Evolutionary conservation across 495 filamentous ascomycete genomes (phyloP).

Genomic region (Lophiotrema nucula): DNA sequence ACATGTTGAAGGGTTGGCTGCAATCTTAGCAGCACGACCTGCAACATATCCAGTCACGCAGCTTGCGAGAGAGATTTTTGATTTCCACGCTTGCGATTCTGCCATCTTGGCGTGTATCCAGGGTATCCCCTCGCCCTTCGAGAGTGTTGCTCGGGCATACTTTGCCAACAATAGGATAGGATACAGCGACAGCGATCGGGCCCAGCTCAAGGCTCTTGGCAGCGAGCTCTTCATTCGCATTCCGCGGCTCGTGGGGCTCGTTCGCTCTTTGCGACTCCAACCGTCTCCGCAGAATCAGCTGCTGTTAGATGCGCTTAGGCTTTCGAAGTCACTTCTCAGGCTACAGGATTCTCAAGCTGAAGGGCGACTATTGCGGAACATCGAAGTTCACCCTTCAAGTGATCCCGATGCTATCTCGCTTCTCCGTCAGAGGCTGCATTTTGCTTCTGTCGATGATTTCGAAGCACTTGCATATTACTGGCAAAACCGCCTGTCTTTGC

Average conservation of each 20-base stretch:
- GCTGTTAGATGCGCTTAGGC: conserved; percentile 4
- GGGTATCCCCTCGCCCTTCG: conserved; percentile 2
- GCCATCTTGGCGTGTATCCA: conserved; percentile 11
- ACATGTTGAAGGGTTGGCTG: conserved; percentile 6
- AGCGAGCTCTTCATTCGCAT: conserved; percentile 11
- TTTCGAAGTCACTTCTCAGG: conserved; percentile 10
- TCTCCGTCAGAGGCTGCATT: conserved; percentile 10
- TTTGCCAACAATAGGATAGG: conserved; percentile 6
- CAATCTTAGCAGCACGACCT: conserved; percentile 8
- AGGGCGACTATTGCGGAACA: conserved; percentile 4
- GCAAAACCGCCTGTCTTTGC: not conserved
- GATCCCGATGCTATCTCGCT: not conserved
- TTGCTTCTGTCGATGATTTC: conserved; percentile 9
- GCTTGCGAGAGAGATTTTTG: conserved; percentile 14
- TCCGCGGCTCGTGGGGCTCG: conserved; percentile 13
- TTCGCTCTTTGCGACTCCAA: conserved; percentile 4
- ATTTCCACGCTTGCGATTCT: conserved; percentile 11
- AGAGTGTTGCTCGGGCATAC: conserved; percentile 4
- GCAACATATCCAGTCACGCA: conserved; percentile 8
- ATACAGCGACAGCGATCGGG: conserved; percentile 3
- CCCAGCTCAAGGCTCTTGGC: conserved; percentile 2
- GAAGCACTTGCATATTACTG: conserved; percentile 14
- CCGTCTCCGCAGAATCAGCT: conserved; percentile 5
- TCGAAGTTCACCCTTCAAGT: conserved; percentile 7
- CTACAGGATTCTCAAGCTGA: conserved; percentile 10